Percentiles rank a stretch among this genome's conserved stretches.
Evolutionary conservation across 1,284 basidiomycete genomes (phyloP).

Genomic region (Schizophyllum commune): DNA sequence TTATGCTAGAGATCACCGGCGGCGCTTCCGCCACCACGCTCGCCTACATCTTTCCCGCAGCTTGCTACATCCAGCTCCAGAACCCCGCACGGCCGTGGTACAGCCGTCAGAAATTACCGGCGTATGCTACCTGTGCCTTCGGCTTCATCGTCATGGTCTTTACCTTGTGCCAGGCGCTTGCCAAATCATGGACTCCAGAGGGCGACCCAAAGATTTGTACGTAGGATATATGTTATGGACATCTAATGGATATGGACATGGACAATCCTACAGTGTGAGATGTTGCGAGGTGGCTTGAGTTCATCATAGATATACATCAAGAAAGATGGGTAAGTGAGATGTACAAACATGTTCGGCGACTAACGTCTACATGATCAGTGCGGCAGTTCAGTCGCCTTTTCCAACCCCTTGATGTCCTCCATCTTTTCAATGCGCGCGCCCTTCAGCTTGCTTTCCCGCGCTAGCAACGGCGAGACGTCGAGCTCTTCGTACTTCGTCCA

Average conservation of each 20-base stretch:
- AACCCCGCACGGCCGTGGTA: constrained; percentile 55
- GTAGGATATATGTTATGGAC: constrained; percentile 19
- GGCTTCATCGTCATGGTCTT: constrained; percentile 75
- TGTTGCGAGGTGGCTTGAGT: no score
- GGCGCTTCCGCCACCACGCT: constrained; percentile 91
- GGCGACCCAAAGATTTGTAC: constrained; percentile 63
- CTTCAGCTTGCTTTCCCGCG: constrained; percentile 65
- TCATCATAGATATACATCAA: no score
- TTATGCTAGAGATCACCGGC: constrained; percentile 96
- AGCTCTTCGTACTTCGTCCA: constrained; percentile 73
- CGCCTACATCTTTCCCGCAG: constrained; percentile 91
- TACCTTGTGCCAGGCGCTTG: constrained; percentile 67
- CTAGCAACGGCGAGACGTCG: constrained; percentile 74
- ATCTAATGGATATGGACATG: no score
- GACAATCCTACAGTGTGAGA: no score
- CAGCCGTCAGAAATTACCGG: constrained; percentile 65
- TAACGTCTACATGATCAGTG: no score
- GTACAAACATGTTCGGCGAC: no score
- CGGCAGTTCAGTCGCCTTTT: constrained; percentile 28
- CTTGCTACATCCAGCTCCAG: constrained; percentile 75
- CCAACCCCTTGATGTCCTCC: constrained; percentile 56
- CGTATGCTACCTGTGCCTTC: constrained; percentile 66
- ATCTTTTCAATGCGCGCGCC: constrained; percentile 64
- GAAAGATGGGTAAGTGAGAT: no score
- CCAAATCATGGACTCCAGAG: constrained; percentile 68